These are phyloP conservation scores for Trichoderma guizhouense DNA, from an alignment of 2,329 filamentous ascomycete species.

Conservation along the genomic window DNA sequence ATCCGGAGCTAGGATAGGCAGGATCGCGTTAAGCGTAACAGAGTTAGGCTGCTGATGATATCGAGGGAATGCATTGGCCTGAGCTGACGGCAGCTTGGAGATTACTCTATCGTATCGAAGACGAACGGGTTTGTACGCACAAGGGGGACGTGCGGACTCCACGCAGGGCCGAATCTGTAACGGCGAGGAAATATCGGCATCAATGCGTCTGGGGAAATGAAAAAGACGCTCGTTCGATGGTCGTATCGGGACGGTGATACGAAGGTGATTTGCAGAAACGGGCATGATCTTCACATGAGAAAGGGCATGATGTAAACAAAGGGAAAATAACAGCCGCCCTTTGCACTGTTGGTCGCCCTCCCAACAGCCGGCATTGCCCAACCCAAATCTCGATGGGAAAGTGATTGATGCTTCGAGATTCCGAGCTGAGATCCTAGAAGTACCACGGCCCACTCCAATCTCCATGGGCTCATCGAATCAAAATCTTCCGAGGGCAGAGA, in stretches of 20 bases:
- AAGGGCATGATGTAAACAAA: neutral
- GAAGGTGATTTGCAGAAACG: neutral
- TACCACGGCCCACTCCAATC: neutral
- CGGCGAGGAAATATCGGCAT: neutral
- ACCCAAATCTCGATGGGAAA: neutral
- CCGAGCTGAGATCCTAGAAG: neutral
- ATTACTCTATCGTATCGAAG: neutral
- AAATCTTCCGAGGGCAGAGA: neutral
- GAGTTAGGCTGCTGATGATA: neutral
- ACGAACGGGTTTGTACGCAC: neutral
- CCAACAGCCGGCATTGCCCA: neutral
- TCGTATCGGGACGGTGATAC: neutral
- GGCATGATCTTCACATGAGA: neutral
- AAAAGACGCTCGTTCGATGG: neutral
- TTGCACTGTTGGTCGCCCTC: neutral
- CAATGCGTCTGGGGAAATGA: slow-evolving; percentile 3
- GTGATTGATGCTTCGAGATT: neutral
- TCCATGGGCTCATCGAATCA: neutral
- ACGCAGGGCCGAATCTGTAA: neutral
- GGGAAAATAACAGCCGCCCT: too few relatives aligned
- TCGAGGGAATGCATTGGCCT: neutral
- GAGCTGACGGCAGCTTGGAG: neutral
- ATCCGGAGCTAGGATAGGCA: neutral
- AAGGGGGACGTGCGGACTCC: neutral
- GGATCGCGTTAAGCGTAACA: neutral